Conservation (phyloP, 2,329 filamentous ascomycete species). For the Escovopsis weberi region DNA sequence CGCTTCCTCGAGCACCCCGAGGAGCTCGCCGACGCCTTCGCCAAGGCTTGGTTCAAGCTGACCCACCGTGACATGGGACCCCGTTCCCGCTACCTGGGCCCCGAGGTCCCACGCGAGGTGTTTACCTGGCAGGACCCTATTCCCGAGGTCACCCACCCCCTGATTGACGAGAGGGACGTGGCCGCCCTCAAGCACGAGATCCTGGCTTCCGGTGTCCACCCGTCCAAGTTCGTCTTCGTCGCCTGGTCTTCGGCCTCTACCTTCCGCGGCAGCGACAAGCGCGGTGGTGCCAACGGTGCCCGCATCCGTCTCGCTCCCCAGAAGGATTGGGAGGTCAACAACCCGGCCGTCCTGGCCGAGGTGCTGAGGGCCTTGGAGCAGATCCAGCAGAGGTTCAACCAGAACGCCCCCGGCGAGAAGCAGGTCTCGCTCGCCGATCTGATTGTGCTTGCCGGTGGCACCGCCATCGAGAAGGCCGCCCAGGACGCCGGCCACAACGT, state of each 20-base stretch:
- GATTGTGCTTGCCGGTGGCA: constrained; percentile 59
- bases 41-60: constrained; percentile 71
- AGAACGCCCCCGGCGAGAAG: constrained; percentile 41
- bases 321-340: constrained; percentile 61
- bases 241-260: constrained; percentile 59
- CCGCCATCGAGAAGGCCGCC: constrained; percentile 59
- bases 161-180: constrained; percentile 49
- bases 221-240: constrained; percentile 46
- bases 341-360: constrained; percentile 48
- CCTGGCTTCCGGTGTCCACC: constrained; percentile 44
- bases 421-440: constrained; percentile 66
- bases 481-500: constrained; percentile 30
- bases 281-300: constrained; percentile 66
- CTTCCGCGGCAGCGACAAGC: constrained; percentile 66
- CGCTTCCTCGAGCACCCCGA: constrained; percentile 55
- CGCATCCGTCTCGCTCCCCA: constrained; percentile 62
- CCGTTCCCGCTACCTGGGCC: constrained; percentile 54
- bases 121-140: constrained; percentile 66
- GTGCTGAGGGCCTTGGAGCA: constrained; percentile 47
- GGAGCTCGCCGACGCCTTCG: constrained; percentile 54
- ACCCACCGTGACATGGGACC: constrained; percentile 70
- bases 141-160: constrained; percentile 39
- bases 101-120: constrained; percentile 55
- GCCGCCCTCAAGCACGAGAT: constrained; percentile 54
- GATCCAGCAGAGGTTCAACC: constrained; percentile 54